These are phyloP conservation scores for Trifolium subterraneum DNA, from an alignment of 306 rosid genomes.

Conservation along the genomic window DNA sequence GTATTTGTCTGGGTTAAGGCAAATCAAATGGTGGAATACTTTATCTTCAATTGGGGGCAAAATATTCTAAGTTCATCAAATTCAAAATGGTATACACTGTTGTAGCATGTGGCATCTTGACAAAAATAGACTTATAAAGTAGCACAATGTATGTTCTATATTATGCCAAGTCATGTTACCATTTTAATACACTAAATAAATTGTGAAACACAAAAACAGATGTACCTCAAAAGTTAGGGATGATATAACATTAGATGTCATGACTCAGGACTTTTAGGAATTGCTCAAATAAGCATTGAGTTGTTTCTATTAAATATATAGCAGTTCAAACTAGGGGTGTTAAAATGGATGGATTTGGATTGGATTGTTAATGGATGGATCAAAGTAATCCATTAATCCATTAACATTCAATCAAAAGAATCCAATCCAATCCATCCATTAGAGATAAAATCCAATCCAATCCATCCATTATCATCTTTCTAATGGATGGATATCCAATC, in stretches of 20 bases:
- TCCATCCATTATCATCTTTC: no score
- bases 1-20: not conserved
- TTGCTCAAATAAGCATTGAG: not conserved
- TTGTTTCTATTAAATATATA: not conserved
- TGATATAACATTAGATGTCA: no score
- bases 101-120: constrained; percentile 33
- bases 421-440: no score
- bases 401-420: no score
- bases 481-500: no score
- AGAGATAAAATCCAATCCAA: no score
- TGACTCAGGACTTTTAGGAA: not conserved
- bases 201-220: not conserved
- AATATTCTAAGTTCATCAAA: constrained; percentile 26
- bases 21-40: constrained; percentile 29
- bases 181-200: not conserved
- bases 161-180: constrained; percentile 40
- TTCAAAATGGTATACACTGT: constrained; percentile 7
- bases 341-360: no score
- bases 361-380: no score
- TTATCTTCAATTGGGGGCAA: constrained; percentile 22
- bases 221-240: not conserved
- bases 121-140: not conserved
- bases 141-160: constrained; percentile 36
- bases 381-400: no score
- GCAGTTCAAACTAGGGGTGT: no score